Evolutionary conservation across 2,329 filamentous ascomycete genomes (phyloP), one percentile per base, ranked within the genome.

Genomic region (Pyrenophora teres): DNA sequence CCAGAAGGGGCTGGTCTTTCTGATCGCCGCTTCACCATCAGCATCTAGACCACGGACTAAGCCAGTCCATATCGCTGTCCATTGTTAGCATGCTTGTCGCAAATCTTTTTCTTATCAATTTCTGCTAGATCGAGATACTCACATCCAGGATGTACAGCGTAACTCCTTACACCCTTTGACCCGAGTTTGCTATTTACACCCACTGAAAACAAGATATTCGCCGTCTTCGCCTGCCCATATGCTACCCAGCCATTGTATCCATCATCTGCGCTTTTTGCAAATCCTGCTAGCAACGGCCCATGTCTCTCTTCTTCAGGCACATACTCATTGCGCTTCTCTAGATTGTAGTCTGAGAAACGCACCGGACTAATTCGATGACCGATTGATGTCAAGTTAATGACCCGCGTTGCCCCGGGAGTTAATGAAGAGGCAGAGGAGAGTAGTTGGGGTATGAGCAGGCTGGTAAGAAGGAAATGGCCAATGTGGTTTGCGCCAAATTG

Each of bases 401-500:
- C 57, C 3, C 69, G 63, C 3, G 62, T 66, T 0, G 58, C 37
- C 3, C 65, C 63, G 3, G 52, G 38, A 2, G 55, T 15, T 16
- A 73, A 75, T 2, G 76, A 75, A 18, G 69, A 60, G 2, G 67
- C 60, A 6, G 61, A 57, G 6, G 47, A 38, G 13, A 74, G 60
- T 23, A 81, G 63, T 1, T 65, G 67, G 1, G 74, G 74, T 8
- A 78, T 57, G 1, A 82, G 67, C 1, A 78, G 62, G 30, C 74
- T 76, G 6, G 74, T 78, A 7, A 81, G 59, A 0, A 80, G 66
- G 6, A 78, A 77, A 54, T 79, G 79, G 3, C 77, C 79, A 32
- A 81, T 64, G 56, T 80, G 76, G 51, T 80, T 80, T 3, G 70
- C 74, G 18, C 76, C 79, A 41, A 81, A 77, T 47, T 80, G 77